Evolutionary conservation across 768 basidiomycete species (phyloP).

Genomic region (Macrolepiota dolichaula): DNA sequence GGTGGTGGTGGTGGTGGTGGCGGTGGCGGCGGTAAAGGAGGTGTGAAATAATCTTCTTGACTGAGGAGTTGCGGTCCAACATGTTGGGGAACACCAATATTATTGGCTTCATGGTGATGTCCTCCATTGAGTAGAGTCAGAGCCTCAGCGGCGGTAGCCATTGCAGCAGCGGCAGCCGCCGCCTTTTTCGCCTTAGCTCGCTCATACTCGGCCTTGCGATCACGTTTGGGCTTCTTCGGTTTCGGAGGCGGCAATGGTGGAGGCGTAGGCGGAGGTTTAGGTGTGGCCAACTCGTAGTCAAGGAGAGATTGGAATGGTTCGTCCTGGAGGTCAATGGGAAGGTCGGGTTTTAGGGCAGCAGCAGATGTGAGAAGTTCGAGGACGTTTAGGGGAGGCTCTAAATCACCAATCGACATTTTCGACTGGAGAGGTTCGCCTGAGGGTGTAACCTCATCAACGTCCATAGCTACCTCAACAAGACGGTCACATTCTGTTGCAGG

Average conservation of each 20-base stretch:
- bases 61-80: not conserved
- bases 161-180: slow-evolving; percentile 18
- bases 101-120: slow-evolving; percentile 9
- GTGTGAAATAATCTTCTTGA: not conserved
- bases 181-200: slow-evolving; percentile 28
- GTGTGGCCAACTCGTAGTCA: slow-evolving; percentile 57
- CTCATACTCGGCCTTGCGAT: slow-evolving; percentile 37
- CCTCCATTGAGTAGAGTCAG: slow-evolving; percentile 9
- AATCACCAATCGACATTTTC: slow-evolving; percentile 51
- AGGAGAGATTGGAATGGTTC: slow-evolving; percentile 68
- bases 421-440: not conserved
- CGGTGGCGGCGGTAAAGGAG: not conserved
- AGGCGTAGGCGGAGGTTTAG: slow-evolving; percentile 61
- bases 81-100: not conserved
- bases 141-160: slow-evolving; percentile 14
- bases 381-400: slow-evolving; percentile 65
- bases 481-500: not conserved
- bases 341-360: slow-evolving; percentile 49
- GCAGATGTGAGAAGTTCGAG: slow-evolving; percentile 54
- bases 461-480: not conserved
- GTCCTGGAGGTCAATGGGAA: slow-evolving; percentile 51
- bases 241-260: slow-evolving; percentile 39
- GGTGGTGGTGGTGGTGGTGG: not conserved
- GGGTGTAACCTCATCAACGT: not conserved
- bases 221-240: slow-evolving; percentile 34